Evolutionary conservation across 2,329 filamentous ascomycete genomes (phyloP), one percentile per base, ranked within the genome.

Genomic region (Botrytis pseudocinerea): DNA sequence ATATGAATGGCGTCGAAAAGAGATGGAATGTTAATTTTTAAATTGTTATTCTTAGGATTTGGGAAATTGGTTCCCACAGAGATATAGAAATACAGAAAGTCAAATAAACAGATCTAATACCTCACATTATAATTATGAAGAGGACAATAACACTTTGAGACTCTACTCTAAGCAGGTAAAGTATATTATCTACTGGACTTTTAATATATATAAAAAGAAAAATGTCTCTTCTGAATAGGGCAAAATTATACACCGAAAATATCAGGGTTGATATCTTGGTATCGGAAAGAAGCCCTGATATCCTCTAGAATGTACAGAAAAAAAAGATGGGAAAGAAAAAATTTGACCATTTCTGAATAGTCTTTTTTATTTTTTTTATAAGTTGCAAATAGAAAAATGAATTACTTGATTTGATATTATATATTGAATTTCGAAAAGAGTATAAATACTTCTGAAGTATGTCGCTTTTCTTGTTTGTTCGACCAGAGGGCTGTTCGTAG

Each of bases 321-420:
- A 28, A 28, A 7, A 18, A 18, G n/a, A 54, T 16, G n/a, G 16
- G n/a, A 28, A n/a, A 54, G 4, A n/a, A 51, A 54, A 18, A 14
- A 54, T n/a, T 28, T 2, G 6, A 28, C n/a, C 16, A 12, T 1
- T 28, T 5, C 12, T 16, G 0, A 4, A 7, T 3, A 8, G 25
- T 9, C 25, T 32, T 3, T 32, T 32, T 32, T 32, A 2, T 28
- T 54, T 18, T 54, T 18, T 2, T 16, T 18, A 18, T 16, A 2
- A 18, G 9, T 18, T 28, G 12, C 48, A 28, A 28, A 57, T 28
- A 18, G 51, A 28, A 57, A 32, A 28, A 8, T 57, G 18, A 28
- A 28, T 57, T 32, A 57, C 0, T 57, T 18, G 6, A 57, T 57
- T 57, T 57, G 2, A 18, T 57, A 18, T 57, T 18, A 12, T 18